These are phyloP conservation scores for Candida odintsovae DNA, from an alignment of 805 yeast genomes.

Conservation along the genomic window DNA sequence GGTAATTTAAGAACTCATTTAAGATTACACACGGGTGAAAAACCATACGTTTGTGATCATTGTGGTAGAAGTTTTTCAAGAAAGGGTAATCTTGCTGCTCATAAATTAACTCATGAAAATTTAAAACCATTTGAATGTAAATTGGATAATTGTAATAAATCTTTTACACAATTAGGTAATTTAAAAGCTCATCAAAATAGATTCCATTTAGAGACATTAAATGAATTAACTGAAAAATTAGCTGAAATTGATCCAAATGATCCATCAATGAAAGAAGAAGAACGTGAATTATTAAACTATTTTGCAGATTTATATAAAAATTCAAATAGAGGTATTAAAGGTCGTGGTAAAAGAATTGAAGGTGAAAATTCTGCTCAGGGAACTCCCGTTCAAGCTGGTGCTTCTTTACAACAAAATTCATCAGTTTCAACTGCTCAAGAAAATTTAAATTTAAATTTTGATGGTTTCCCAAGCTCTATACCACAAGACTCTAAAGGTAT, in stretches of 20 bases:
- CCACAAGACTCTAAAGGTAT: conserved; percentile 10
- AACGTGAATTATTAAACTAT: conserved; percentile 65
- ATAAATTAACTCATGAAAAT: conserved; percentile 73
- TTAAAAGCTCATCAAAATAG: conserved; percentile 91
- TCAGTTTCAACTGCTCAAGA: conserved; percentile 1
- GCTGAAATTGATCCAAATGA: conserved; percentile 55
- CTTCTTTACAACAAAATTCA: neutral
- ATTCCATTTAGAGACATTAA: conserved; percentile 71
- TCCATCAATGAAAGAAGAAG: conserved; percentile 49
- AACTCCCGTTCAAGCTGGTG: neutral
- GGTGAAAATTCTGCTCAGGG: neutral
- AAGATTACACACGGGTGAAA: conserved; percentile 86
- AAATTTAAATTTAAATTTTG: neutral
- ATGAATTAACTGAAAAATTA: conserved; percentile 56
- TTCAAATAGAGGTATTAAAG: conserved; percentile 86
- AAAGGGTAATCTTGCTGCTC: conserved; percentile 90
- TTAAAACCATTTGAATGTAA: conserved; percentile 74
- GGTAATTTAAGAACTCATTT: conserved; percentile 84
- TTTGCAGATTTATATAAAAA: conserved; percentile 81
- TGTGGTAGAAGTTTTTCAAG: conserved; percentile 79
- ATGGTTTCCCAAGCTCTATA: neutral
- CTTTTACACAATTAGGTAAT: conserved; percentile 89
- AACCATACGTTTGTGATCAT: conserved; percentile 75
- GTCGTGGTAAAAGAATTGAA: conserved; percentile 63
- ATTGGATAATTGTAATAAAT: conserved; percentile 75